Percentiles rank a stretch among this genome's conserved stretches.
phyloP scores from a whole-genome alignment of 164 flowering plant species.

The Paratinospora sagittata region DNA sequence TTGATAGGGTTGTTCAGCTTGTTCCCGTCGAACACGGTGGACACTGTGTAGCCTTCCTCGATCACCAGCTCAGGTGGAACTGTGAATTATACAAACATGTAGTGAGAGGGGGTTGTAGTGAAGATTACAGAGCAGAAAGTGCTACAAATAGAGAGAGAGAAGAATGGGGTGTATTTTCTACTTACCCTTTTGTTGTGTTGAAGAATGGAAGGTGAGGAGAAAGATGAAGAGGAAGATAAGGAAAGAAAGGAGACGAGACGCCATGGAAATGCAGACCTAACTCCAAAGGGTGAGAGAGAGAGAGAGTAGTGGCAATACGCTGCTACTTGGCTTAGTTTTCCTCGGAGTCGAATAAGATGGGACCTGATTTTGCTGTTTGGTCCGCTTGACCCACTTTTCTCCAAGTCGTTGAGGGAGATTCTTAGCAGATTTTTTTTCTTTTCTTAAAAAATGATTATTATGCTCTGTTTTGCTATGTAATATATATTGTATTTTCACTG shows the following conservation, averaged over 20 bases:
- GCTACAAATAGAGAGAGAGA: background rate
- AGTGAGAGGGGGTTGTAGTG: background rate
- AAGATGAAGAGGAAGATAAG: conserved; percentile 8
- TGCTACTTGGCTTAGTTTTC: no score
- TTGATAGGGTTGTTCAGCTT: conserved; percentile 29
- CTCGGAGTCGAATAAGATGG: no score
- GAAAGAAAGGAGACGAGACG: background rate
- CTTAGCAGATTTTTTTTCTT: no score
- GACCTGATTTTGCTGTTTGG: no score
- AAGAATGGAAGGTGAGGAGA: background rate
- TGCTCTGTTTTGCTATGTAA: no score
- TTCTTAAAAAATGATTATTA: no score
- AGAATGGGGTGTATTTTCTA: background rate
- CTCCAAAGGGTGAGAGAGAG: no score
- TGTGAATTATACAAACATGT: conserved; percentile 13
- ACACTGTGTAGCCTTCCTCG: conserved; percentile 68
- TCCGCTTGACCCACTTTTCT: no score
- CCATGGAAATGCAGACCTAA: conserved; percentile 21
- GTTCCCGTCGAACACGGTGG: conserved; percentile 56
- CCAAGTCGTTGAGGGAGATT: no score
- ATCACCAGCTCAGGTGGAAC: conserved; percentile 25
- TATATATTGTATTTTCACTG: no score
- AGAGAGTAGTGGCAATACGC: no score
- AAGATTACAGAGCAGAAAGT: no score
- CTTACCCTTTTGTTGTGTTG: conserved; percentile 3